Percentiles rank a stretch among this genome's conserved stretches.
phyloP scores from a whole-genome alignment of 169 alveolate genomes.

The Neospora caninum region DNA sequence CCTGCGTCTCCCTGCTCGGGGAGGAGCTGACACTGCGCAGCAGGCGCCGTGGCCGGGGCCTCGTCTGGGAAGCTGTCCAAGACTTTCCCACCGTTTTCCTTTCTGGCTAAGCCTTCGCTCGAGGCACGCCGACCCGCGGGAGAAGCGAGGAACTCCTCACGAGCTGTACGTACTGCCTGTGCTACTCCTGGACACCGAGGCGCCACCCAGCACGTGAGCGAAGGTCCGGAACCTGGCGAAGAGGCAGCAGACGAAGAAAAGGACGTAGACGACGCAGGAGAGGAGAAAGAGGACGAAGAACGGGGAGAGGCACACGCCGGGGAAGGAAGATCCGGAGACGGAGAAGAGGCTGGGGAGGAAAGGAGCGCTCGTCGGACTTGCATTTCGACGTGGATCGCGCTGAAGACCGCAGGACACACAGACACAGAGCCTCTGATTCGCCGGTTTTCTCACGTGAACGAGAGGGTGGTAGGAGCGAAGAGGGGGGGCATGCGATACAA shows the following conservation, averaged over 20 bases:
- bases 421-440: background rate
- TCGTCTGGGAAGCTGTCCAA: no score
- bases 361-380: background rate
- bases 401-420: background rate
- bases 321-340: background rate
- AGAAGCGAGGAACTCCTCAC: background rate
- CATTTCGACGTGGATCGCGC: conserved; percentile 24
- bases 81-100: no score
- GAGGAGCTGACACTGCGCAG: no score
- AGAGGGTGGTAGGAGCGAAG: no score
- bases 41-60: no score
- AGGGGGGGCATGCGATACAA: no score
- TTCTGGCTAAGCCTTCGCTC: no score
- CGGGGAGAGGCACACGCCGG: background rate
- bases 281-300: background rate
- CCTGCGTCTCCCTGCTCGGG: background rate
- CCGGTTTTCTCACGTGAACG: no score
- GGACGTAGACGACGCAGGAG: background rate
- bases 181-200: background rate
- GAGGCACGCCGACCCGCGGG: background rate
- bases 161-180: background rate
- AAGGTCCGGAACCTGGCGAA: background rate
- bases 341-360: background rate
- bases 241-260: background rate
- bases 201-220: background rate